Percentiles rank a stretch among this genome's conserved stretches.
Evolutionary conservation across 176 grass and related monocot species (phyloP).

Genomic region (Chloris gayana): DNA sequence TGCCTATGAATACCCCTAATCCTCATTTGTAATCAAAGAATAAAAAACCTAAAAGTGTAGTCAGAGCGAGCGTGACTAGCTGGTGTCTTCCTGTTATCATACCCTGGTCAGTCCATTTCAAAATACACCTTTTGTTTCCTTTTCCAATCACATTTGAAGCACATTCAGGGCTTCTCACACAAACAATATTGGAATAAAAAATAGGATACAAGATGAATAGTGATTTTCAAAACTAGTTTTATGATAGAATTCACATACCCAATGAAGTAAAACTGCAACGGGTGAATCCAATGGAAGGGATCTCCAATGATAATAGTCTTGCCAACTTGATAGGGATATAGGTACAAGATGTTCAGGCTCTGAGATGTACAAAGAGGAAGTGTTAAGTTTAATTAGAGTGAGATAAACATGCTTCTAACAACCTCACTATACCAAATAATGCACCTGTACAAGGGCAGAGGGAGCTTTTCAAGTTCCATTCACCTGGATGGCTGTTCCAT

Average conservation of each 20-base stretch:
- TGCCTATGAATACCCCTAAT: too few relatives aligned
- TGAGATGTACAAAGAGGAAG: constrained; percentile 38
- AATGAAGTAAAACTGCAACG: constrained; percentile 83
- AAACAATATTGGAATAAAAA: constrained; percentile 1
- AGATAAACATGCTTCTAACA: constrained; percentile 12
- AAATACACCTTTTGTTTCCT: not conserved
- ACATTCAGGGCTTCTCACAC: not conserved
- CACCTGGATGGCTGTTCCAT: constrained; percentile 53
- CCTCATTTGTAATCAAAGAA: not conserved
- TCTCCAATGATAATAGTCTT: constrained; percentile 94
- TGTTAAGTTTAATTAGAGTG: constrained; percentile 7
- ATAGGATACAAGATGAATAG: not conserved
- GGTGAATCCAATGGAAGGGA: constrained; percentile 85
- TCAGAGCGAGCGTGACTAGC: not conserved
- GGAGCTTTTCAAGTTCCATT: constrained; percentile 72
- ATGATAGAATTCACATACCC: constrained; percentile 51
- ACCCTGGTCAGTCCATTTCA: too few relatives aligned
- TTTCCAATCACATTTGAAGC: constrained; percentile 2
- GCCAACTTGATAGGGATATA: constrained; percentile 60
- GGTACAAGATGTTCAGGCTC: constrained; percentile 55
- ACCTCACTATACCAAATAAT: constrained; percentile 1
- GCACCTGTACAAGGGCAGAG: constrained; percentile 84
- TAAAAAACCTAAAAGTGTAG: not conserved
- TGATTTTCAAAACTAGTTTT: not conserved
- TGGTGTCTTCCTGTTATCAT: not conserved